Conservation (phyloP, 1,139 yeast species). For the Yamadazyma mexicana region DNA sequence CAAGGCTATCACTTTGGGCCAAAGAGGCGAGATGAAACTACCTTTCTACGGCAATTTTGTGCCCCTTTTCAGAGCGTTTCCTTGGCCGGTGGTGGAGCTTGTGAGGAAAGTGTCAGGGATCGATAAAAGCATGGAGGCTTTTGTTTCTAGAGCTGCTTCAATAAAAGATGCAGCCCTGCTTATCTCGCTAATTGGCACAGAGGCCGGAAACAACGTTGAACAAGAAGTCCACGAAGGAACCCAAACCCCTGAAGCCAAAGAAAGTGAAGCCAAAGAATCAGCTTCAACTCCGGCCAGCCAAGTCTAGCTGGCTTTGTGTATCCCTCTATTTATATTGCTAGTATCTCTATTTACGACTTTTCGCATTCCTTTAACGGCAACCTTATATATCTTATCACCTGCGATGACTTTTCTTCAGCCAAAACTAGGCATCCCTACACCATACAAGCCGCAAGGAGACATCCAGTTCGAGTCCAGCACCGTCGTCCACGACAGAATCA, state of each 20-base stretch:
- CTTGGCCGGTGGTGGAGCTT: conserved; percentile 66
- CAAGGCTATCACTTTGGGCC: conserved; percentile 58
- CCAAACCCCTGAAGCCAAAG: too few relatives aligned
- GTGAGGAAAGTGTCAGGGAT: conserved; percentile 60
- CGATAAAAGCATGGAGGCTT: conserved; percentile 54
- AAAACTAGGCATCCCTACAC: conserved; percentile 14
- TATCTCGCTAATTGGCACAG: background rate
- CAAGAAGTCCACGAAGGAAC: too few relatives aligned
- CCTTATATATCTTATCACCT: background rate
- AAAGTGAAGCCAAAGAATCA: too few relatives aligned
- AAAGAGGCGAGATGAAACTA: conserved; percentile 64
- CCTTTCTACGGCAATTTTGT: conserved; percentile 77
- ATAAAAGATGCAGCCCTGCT: conserved; percentile 6
- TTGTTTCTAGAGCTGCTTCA: conserved; percentile 21
- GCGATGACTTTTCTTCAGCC: conserved; percentile 10
- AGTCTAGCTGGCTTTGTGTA: background rate
- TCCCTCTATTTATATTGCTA: background rate
- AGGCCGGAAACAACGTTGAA: background rate
- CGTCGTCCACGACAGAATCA: conserved; percentile 14
- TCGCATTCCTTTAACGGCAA: too few relatives aligned
- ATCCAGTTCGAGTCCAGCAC: conserved; percentile 7
- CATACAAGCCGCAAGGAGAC: conserved; percentile 12
- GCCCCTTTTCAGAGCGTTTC: conserved; percentile 69
- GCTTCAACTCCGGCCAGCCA: background rate
- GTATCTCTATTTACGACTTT: too few relatives aligned